Evolutionary conservation across 805 yeast species (phyloP).

Genomic region (Myxozyma monticola): DNA sequence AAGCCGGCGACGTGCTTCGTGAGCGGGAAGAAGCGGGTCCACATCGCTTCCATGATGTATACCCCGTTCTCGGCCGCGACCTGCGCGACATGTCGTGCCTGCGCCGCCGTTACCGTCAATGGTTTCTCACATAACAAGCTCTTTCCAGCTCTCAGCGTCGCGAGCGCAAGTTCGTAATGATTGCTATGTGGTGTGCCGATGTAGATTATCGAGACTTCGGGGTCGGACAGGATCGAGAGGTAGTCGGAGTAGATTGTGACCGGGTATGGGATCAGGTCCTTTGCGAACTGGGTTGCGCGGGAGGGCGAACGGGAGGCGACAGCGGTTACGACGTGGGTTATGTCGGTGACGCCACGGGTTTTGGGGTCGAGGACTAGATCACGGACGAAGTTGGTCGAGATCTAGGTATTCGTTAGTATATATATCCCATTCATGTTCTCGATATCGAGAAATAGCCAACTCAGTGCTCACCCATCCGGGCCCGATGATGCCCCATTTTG

Average conservation of each 20-base stretch:
- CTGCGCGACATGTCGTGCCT: slow-evolving; percentile 45
- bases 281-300: slow-evolving; percentile 33
- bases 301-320: slow-evolving; percentile 35
- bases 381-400: slow-evolving; percentile 17
- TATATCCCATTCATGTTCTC: too few relatives aligned
- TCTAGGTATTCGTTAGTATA: slow-evolving; percentile 8
- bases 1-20: neutral
- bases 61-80: slow-evolving; percentile 48
- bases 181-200: slow-evolving; percentile 37
- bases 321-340: slow-evolving; percentile 36
- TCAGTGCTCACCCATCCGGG: slow-evolving; percentile 14
- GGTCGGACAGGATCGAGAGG: slow-evolving; percentile 45
- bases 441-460: neutral
- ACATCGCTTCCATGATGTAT: slow-evolving; percentile 50
- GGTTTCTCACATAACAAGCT: slow-evolving; percentile 59
- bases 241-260: slow-evolving; percentile 38
- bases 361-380: slow-evolving; percentile 24
- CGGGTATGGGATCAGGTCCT: slow-evolving; percentile 32
- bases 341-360: slow-evolving; percentile 33
- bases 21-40: neutral
- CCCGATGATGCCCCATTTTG: slow-evolving; percentile 22
- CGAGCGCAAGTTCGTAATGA: slow-evolving; percentile 49
- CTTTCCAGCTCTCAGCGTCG: slow-evolving; percentile 47
- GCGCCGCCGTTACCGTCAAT: slow-evolving; percentile 48
- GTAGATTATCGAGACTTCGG: slow-evolving; percentile 49